Evolutionary conservation across 2,329 filamentous ascomycete species (phyloP), one percentile per base, ranked within the genome.

Genomic region (Neofusicoccum umdonicola): DNA sequence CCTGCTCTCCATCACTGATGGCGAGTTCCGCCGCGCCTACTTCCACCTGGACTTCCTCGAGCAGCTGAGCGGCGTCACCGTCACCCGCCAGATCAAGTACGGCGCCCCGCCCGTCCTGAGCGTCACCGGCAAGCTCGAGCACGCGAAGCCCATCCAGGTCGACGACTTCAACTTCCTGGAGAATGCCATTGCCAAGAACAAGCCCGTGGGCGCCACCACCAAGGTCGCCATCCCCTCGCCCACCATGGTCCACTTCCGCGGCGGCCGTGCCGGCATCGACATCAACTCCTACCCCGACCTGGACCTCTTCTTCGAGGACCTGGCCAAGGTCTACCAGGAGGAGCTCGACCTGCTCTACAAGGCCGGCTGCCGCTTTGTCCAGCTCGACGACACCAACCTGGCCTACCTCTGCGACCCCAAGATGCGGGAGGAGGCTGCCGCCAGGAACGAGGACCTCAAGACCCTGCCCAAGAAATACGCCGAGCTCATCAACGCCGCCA

Each of bases 181-280:
- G 74, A 70, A 76, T 35, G 78, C 79, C 50, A 82, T 85, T 72
- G 73, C 71, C 27, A 70, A 71, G 64, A 69, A 71, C 45, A 68
- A 68, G 34, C 75, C 74, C 58, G 76, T 72, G 61, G 74, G 74
- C 61, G 76, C 75, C 6, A 82, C 77, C 2, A 79, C 81, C 45
- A 87, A 87, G 72, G 84, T 86, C 37, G 84, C 82, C 77, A 86
- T 87, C 66, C 84, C 84, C 3, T 81, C 77, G 45, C 84, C 84
- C 12, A 86, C 84, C n/a, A 86, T 86, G 84, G 80, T 86, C 58
- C 84, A 86, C 72, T 86, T 87, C 80, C 82, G 84, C 65, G 83
- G 83, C 66, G 82, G 80, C 11, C 78, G 84, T 37, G 82, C 84
- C 22, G 79, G 78, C 69, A 86, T 86, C 72, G 79, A 82, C 70